Base-by-base conservation (phyloP, 2,329 filamentous ascomycete species). In the Pseudogymnoascus sp. region DNA sequence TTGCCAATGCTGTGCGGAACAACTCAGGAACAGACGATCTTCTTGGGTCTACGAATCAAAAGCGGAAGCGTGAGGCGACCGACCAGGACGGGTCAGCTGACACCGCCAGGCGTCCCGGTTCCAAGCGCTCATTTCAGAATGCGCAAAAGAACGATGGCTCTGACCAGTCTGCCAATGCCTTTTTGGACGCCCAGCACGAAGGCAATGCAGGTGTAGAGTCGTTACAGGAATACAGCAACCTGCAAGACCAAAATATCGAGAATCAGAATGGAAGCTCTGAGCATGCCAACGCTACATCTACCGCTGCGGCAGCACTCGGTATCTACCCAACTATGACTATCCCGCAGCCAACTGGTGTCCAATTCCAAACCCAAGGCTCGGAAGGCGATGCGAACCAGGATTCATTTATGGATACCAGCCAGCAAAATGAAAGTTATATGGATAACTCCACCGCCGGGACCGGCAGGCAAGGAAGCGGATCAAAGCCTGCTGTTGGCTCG, bases 401-500 rank as follows among this genome's bases (percentile, higher is more conserved):
- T 14, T 79, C 78, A 66, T 72, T 73, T 50, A 72, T 76, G 70
- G 76, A 78, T 59, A 69, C 69, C 57, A 69, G 65, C 38, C 69
- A 69, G 57, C 66, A 68, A 61, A 63, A 64, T 18, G 66, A 67
- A 39, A 68, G 65, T 60, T 72, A 69, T 71, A 76, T 67, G 73
- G 75, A 69, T 67, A 69, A 62, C 73, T 74, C 41, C 78, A 47
- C 75, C 80, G 32, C 79, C 80, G 65, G 78, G 76, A 62, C 63
- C 18, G 60, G 59, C 60, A 67, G 66, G 16, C 61, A 69, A 64
- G 58, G 63, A 28, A 61, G 62, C 25, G 62, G 61, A 32, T 74
- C 81, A 70, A 97, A 97, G 74, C 92, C 92, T 6, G 84, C 87
- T 6, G 94, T 97, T n/a, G 94, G 94, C 2, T 94, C 91, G 1